A percentile compares a stretch with the other conserved stretches of the same genome.
Conservation (phyloP, 129 eudicot species). For the Gnaphalium uliginosum region DNA sequence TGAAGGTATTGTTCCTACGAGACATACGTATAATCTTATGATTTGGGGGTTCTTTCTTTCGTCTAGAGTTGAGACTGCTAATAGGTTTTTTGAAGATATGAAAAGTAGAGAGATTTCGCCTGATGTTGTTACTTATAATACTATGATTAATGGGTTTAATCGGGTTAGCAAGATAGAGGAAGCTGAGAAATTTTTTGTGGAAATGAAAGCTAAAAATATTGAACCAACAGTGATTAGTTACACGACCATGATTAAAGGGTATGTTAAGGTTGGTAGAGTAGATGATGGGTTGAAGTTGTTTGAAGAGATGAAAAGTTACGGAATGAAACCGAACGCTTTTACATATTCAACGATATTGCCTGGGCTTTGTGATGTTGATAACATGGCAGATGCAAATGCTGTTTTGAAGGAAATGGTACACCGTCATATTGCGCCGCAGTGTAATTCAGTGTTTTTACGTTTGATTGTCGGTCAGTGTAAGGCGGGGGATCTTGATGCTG, state of each 20-base stretch:
- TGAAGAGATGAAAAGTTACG: conserved; percentile 74
- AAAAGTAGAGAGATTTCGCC: conserved; percentile 65
- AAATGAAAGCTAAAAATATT: conserved; percentile 79
- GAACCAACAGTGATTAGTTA: conserved; percentile 78
- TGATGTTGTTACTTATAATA: conserved; percentile 85
- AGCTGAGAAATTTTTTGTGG: conserved; percentile 68
- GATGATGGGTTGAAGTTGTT: conserved; percentile 62
- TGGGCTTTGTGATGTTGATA: conserved; percentile 70
- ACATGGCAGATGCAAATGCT: conserved; percentile 62
- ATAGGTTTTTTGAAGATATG: conserved; percentile 86
- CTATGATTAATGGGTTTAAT: conserved; percentile 71
- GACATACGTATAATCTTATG: conserved; percentile 72
- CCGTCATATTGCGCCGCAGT: conserved; percentile 55
- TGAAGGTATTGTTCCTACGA: conserved; percentile 71
- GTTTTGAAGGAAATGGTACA: conserved; percentile 75
- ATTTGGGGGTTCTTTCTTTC: conserved; percentile 88
- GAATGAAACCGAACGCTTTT: conserved; percentile 65
- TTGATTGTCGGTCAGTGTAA: conserved; percentile 67
- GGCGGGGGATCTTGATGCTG: conserved; percentile 74
- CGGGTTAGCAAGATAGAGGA: conserved; percentile 64
- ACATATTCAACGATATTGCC: conserved; percentile 82
- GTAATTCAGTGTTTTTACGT: conserved; percentile 57
- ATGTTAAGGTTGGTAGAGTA: conserved; percentile 48
- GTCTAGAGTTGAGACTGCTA: conserved; percentile 56
- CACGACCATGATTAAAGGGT: conserved; percentile 86